These are phyloP conservation scores for Penicillium sp. DNA, from an alignment of 2,329 filamentous ascomycete species.

Conservation along the genomic window DNA sequence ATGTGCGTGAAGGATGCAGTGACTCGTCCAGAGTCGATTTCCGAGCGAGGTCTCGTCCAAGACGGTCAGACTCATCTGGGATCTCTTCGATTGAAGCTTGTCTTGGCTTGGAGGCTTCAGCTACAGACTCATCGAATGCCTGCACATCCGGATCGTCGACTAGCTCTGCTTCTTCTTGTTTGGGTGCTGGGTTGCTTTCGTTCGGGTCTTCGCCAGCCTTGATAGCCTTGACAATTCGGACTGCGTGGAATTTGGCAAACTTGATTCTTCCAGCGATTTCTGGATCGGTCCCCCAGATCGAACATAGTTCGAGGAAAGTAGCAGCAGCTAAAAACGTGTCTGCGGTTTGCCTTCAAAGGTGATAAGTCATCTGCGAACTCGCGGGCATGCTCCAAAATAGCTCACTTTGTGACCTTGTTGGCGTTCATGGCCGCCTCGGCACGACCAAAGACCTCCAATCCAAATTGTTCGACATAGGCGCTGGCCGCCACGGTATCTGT, in stretches of 20 bases:
- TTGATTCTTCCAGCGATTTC: conserved; percentile 87
- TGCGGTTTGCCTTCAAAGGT: conserved; percentile 70
- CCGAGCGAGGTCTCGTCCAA: conserved; percentile 46
- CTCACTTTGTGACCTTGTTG: conserved; percentile 77
- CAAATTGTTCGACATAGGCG: conserved; percentile 94
- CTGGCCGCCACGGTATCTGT: conserved; percentile 82
- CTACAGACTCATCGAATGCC: conserved; percentile 47
- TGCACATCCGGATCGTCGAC: conserved; percentile 65
- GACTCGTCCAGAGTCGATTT: conserved; percentile 54
- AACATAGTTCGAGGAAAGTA: conserved; percentile 85
- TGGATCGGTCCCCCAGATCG: conserved; percentile 77
- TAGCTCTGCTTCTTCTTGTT: conserved; percentile 53
- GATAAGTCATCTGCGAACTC: background rate
- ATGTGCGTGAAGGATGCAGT: conserved; percentile 50
- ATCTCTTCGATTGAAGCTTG: conserved; percentile 63
- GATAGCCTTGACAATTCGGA: conserved; percentile 86
- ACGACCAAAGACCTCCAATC: conserved; percentile 79
- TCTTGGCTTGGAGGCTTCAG: conserved; percentile 45
- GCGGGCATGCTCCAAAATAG: background rate
- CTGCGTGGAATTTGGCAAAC: conserved; percentile 93
- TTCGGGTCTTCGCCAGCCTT: conserved; percentile 93
- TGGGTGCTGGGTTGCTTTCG: conserved; percentile 74
- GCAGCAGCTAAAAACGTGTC: conserved; percentile 91
- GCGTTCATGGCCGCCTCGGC: conserved; percentile 80
- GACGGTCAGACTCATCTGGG: conserved; percentile 57